Evolutionary conservation across 2,329 filamentous ascomycete genomes (phyloP), one percentile per base, ranked within the genome.

Genomic region (Alternaria conjuncta): DNA sequence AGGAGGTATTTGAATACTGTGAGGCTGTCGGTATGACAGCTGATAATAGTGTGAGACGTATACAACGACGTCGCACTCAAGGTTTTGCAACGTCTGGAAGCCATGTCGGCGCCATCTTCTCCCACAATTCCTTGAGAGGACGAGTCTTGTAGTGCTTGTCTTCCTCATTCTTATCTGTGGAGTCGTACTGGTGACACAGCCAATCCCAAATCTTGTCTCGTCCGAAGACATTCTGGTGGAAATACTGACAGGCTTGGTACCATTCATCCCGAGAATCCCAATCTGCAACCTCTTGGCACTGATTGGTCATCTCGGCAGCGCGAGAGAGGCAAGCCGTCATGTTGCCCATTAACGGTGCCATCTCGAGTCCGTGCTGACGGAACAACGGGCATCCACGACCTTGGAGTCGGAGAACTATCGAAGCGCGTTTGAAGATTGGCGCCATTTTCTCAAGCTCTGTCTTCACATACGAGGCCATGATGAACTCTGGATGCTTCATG

Each of bases 341-440:
- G 28, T 5, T 30, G 11, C 45, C 51, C 6, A 62, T 30, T 13
- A 65, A 26, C 6, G 63, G 60, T 9, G 60, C 46, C 32, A 30
- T 30, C 26, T 28, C 26, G 26, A 28, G 26, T 28, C 26, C 26
- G 26, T 28, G 26, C 26, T 28, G 3, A 28, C 26, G 26, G 26
- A 28, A 28, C 26, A 28, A 28, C 6, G 21, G 13, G 45, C 46
- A 46, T 26, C 43, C n/a, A 6, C 11, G 45, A 1, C 26, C 49
- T 15, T 64, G 61, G 7, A 57, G n/a, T 10, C 53, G 54, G 2
- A 66, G 36, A 5, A 66, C 21, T 2, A 57, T 26, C 1, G 56
- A 21, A 3, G 61, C 54, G 12, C 57, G 61, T 23, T 58, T 58
- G 18, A 66, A 47, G 1, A 20, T 12, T 0, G n/a, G 15, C 2